Base-by-base conservation (phyloP, 495 filamentous ascomycete genomes). In the Penicillium pulvis region DNA sequence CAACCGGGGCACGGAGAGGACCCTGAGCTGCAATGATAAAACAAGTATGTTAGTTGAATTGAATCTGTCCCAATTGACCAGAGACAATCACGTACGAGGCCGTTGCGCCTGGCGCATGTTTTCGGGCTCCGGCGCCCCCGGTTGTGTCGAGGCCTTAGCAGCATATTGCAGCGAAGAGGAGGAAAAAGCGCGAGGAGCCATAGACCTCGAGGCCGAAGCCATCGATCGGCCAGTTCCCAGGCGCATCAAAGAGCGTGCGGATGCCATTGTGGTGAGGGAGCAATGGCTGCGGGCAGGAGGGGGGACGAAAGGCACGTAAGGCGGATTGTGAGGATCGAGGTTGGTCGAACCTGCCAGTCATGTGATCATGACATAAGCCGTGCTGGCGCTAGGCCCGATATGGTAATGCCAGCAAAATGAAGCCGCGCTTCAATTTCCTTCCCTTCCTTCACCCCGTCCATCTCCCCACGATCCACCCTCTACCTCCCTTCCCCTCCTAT, bases 1-100 rank as follows among this genome's bases (percentile, higher is more conserved):
- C 84, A 59, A 94, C 75, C 50, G 93, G 90, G 24, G 82, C 89
- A 55, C 89, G 83, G 59, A 93, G 85, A 66, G 85, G 79, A 47
- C 84, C 86, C 59, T 74, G 60, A 54, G 82, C 85, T 87, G 48
- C 19, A 51, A 20, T 36, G 43, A 51, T 46, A 9, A 26, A 51
- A 30, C 49, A 46, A 58, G 19, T 4, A 36, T 24, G 60, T 69
- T 51, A 64, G 66, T 69, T 59, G 42, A 61, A 62, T 65, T 64
- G 48, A 55, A 62, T 35, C 20, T 8, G 28, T 26, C 30, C n/a
- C 44, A 31, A 20, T 52, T n/a, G 28, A 56, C 41, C 26, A 39
- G 9, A 47, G 33, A 19, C 53, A 43, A 47, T 55, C 42, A 80
- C 83, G 58, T 78, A 87, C 85, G 80, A 60, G 79, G 86, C 74